Base-by-base conservation (phyloP, 169 alveolate species). In the Eimeria praecox region DNA sequence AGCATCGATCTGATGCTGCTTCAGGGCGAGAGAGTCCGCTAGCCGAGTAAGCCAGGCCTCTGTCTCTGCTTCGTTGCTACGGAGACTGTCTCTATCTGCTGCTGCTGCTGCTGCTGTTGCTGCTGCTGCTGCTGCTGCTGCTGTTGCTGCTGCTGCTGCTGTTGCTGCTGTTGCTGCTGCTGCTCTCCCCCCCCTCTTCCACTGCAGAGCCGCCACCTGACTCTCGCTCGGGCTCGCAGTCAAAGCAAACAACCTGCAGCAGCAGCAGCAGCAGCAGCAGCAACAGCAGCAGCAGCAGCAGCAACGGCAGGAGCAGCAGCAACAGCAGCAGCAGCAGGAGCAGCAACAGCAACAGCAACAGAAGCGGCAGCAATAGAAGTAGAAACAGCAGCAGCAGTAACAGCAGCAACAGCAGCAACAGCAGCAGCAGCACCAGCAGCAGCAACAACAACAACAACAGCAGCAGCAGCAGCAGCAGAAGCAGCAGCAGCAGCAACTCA, bases 21-120 rank as follows among this genome's bases (percentile, higher is more conserved):
- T 27, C 42, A 69, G 80, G 14, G 80, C 80, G 14, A 69, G 80
- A n/a, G 80, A 69, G 80, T 69, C 80, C 16, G 80, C 80, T 9
- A 69, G 80, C 80, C 35, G 80, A 27, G 16, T 27, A 27, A 69
- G 80, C 35, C n/a, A 35, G 16, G 16, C 35, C 80, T 69, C 80
- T 16, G 35, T 18, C 42, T n/a, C 42, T 14, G 80, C 12, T 9
- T 22, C n/a, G 12, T 69, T 35, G 16, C 42, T 12, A 56, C 66
- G 20, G 66, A 14, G 27, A 20, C n/a, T n/a, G n/a, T n/a, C n/a
- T n/a, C n/a, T n/a, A n/a, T n/a, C n/a, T n/a, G n/a, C n/a, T n/a
- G n/a, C n/a, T n/a, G n/a, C n/a, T n/a, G n/a, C n/a, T n/a, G n/a
- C n/a, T n/a, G 27, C 66, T 14, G 66, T 14, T 14, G 66, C 66